Conservation (phyloP, 148 eudicot genomes). For the Polygonum maritimum region DNA sequence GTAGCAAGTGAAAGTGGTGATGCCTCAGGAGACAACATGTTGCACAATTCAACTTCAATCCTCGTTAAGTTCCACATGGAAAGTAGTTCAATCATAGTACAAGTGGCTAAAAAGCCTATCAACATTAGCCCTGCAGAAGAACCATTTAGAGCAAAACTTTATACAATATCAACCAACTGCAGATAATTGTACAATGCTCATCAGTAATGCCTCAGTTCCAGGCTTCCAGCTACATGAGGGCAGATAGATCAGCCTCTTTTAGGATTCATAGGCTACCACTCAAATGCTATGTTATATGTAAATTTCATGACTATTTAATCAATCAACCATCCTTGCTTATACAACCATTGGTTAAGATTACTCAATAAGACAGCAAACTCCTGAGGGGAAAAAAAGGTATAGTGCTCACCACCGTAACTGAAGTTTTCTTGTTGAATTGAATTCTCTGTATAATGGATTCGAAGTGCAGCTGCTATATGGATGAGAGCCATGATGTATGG, state of each 20-base stretch:
- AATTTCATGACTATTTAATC: neutral
- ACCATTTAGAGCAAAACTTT: neutral
- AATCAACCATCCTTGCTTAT: neutral
- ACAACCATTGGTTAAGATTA: neutral
- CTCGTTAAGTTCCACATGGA: conserved; percentile 99
- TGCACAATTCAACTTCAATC: conserved; percentile 87
- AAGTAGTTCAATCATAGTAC: conserved; percentile 73
- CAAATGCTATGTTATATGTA: neutral
- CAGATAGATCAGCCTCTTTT: no score
- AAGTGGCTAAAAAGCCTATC: conserved; percentile 48
- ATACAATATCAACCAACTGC: neutral
- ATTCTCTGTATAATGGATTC: conserved; percentile 33
- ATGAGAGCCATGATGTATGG: conserved; percentile 80
- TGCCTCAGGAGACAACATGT: conserved; percentile 91
- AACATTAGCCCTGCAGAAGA: conserved; percentile 49
- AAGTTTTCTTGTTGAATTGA: conserved; percentile 32
- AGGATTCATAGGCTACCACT: neutral
- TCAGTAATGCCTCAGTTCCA: no score
- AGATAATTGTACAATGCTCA: neutral
- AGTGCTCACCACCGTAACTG: conserved; percentile 52
- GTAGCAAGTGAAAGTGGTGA: conserved; percentile 79
- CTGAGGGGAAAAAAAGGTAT: neutral
- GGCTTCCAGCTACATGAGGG: no score
- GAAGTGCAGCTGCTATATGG: conserved; percentile 69
- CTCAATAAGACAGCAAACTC: neutral